Evolutionary conservation across 371 early-diverging fungal species (phyloP).

Genomic region (Zychaea mexicana): DNA sequence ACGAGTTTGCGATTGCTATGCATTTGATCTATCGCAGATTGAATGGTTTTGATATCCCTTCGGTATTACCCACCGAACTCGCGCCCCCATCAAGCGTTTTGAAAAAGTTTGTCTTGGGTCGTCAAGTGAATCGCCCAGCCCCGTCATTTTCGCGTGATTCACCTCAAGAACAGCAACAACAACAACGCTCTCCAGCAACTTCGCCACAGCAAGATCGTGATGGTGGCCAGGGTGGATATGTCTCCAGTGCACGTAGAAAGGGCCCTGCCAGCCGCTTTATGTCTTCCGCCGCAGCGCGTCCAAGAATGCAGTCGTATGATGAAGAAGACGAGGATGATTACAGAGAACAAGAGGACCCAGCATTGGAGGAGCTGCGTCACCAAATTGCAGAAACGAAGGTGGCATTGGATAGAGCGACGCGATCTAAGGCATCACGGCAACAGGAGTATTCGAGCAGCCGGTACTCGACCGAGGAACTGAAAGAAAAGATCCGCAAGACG

Average conservation of each 20-base stretch:
- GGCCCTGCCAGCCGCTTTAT: slow-evolving; percentile 17
- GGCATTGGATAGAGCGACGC: slow-evolving; percentile 18
- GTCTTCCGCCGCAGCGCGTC: slow-evolving; percentile 8
- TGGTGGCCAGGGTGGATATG: slow-evolving; percentile 45
- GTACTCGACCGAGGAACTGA: slow-evolving; percentile 48
- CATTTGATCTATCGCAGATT: slow-evolving; percentile 70
- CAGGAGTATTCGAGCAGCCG: slow-evolving; percentile 7
- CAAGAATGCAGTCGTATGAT: slow-evolving; percentile 10
- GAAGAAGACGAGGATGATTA: slow-evolving; percentile 14
- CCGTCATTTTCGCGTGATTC: background rate
- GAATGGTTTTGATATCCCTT: slow-evolving; percentile 78
- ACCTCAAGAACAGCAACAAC: slow-evolving; percentile 6
- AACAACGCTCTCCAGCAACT: background rate
- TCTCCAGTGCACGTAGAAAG: slow-evolving; percentile 57
- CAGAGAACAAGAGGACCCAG: slow-evolving; percentile 6
- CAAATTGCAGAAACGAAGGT: slow-evolving; percentile 56
- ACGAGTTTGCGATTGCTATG: slow-evolving; percentile 60
- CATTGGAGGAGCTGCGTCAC: slow-evolving; percentile 39
- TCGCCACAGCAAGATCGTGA: slow-evolving; percentile 18
- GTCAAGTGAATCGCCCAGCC: slow-evolving; percentile 28
- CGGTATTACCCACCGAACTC: slow-evolving; percentile 75
- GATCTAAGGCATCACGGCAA: background rate
- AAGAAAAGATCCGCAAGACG: slow-evolving; percentile 43
- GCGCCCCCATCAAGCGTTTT: slow-evolving; percentile 75
- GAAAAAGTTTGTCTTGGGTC: slow-evolving; percentile 57